Evolutionary conservation across 805 yeast species (phyloP), one percentile per base, ranked within the genome.

Genomic region (Candida orba): DNA sequence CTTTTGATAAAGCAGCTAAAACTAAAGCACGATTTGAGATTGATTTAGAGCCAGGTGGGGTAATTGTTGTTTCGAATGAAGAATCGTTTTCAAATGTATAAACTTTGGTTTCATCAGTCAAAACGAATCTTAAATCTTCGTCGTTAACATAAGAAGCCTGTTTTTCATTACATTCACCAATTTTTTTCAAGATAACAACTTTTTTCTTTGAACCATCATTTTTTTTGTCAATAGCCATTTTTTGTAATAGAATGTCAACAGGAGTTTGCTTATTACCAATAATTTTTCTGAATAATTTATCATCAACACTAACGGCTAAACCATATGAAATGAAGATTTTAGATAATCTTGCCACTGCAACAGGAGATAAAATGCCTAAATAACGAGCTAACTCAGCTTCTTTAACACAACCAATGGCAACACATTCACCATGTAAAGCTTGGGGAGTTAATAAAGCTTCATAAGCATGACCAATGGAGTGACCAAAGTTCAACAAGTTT

Each of bases 371-470:
- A 42, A 87, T 76, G 22, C 97, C 97, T 57, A 86, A 71, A 63
- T 87, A 88, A 58, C 99, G 78, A n/a, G 96, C 75, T 51, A 93
- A 73, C 65, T 93, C 99, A 5, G 98, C 98, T 65, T 93, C 99
- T 57, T 81, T 76, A 30, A 93, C 81, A 76, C 89, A 84, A 51
- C 99, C 99, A 48, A 93, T 76, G n/a, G 98, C 75, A n/a, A 93
- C 99, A 74, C 99, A 93, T 66, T 93, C 99, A 47, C 99, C 99
- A 59, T 93, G 99, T 37, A 93, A 73, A 22, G 95, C 93, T 63
- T 90, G 88, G 8, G 99, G 99, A 4, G 98, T 90, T 49, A 93
- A 72, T 31, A 93, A 80, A n/a, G 99, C 98, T 69, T 93, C 99
- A 52, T 84, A 89, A 18, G 99, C 99, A 63, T 93, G 99, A 37